Percentiles rank a stretch among this genome's conserved stretches.
These are phyloP conservation scores for Periconia sp. DNA, from an alignment of 2,329 filamentous ascomycete species.

Conservation along the genomic window DNA sequence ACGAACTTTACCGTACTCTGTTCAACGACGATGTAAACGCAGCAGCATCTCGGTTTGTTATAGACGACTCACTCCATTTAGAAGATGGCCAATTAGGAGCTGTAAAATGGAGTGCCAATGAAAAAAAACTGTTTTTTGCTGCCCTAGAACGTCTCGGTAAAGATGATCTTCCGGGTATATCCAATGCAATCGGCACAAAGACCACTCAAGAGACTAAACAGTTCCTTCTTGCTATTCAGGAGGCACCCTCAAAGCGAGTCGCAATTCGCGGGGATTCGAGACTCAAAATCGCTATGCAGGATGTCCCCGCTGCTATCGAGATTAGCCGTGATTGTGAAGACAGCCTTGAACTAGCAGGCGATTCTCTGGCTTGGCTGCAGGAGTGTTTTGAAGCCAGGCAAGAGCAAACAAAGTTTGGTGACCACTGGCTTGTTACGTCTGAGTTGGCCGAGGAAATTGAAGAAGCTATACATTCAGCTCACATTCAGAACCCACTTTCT, in stretches of 20 bases:
- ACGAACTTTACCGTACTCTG: constrained; percentile 44
- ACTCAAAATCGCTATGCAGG: constrained; percentile 48
- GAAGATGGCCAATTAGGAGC: constrained; percentile 65
- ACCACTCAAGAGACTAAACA: constrained; percentile 71
- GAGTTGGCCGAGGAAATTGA: constrained; percentile 41
- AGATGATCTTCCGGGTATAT: constrained; percentile 64
- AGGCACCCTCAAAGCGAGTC: constrained; percentile 45
- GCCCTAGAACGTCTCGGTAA: constrained; percentile 65
- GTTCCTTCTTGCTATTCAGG: constrained; percentile 66
- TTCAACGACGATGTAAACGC: constrained; percentile 34
- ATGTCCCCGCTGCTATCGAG: constrained; percentile 73
- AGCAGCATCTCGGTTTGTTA: constrained; percentile 19
- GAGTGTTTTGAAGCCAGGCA: constrained; percentile 62
- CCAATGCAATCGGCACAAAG: constrained; percentile 68
- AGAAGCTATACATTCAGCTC: constrained; percentile 17
- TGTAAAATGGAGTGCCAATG: constrained; percentile 67
- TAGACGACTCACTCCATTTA: constrained; percentile 7
- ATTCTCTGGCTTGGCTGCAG: constrained; percentile 65
- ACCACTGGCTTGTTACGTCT: constrained; percentile 65
- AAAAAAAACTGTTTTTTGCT: constrained; percentile 72
- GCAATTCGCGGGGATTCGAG: constrained; percentile 11
- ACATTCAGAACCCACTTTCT: constrained; percentile 11
- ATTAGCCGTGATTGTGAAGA: constrained; percentile 66
- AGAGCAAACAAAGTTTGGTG: constrained; percentile 64
- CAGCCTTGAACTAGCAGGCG: constrained; percentile 68